Evolutionary conservation across 768 basidiomycete genomes (phyloP).

Genomic region (Leccinum boreale): DNA sequence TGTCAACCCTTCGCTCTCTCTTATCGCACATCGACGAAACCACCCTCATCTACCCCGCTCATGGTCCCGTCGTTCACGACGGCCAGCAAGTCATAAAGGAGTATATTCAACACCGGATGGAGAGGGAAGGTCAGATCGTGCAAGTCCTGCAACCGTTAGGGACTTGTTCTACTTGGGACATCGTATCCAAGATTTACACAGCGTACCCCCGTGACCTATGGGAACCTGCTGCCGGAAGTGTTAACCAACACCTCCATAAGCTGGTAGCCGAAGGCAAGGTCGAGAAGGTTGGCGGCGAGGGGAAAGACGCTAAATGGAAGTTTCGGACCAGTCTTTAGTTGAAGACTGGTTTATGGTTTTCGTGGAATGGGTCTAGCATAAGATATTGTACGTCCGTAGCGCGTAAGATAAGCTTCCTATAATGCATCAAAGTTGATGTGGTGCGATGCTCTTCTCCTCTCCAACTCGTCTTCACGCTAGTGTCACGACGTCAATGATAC

Average conservation of each 20-base stretch:
- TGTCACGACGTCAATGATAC: constrained; percentile 4
- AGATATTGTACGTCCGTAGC: constrained; percentile 8
- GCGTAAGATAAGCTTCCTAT: constrained; percentile 35
- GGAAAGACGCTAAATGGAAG: constrained; percentile 49
- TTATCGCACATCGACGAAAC: constrained; percentile 42
- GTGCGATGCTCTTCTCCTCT: constrained; percentile 84
- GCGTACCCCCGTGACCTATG: constrained; percentile 68
- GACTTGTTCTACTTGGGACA: constrained; percentile 60
- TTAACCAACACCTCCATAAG: constrained; percentile 73
- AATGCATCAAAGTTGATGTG: constrained; percentile 97
- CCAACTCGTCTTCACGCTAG: constrained; percentile 91
- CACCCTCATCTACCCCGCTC: constrained; percentile 76
- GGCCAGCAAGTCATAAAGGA: constrained; percentile 57
- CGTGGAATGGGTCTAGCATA: background rate
- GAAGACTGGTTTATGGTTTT: background rate
- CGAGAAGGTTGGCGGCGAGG: constrained; percentile 47
- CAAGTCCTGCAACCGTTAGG: constrained; percentile 37
- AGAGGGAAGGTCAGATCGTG: constrained; percentile 79
- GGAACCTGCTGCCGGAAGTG: constrained; percentile 66
- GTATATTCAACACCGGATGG: constrained; percentile 79
- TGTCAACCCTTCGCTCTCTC: constrained; percentile 60
- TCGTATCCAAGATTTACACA: constrained; percentile 67
- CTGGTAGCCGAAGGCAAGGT: constrained; percentile 63
- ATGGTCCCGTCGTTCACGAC: constrained; percentile 74
- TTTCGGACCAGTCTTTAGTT: constrained; percentile 14